These are phyloP conservation scores for Dacryopinax primogenitus DNA, from an alignment of 768 basidiomycete genomes.

Conservation along the genomic window DNA sequence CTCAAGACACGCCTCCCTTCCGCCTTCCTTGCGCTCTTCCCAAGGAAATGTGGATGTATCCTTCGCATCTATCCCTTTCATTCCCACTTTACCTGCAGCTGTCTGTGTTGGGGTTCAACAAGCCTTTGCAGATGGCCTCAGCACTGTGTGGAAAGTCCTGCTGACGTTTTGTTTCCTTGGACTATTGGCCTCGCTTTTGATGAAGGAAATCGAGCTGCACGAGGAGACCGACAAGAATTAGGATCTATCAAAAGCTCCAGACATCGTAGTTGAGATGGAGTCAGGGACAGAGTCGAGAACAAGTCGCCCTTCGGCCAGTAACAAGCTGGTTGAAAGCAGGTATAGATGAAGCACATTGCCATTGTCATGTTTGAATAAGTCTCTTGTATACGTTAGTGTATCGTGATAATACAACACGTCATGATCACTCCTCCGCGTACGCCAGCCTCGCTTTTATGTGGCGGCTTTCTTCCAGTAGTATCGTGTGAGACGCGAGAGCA, in stretches of 20 bases:
- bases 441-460: too few relatives aligned
- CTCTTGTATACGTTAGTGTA: too few relatives aligned
- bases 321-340: too few relatives aligned
- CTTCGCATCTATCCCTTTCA: slow-evolving; percentile 15
- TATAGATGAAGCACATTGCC: too few relatives aligned
- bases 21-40: slow-evolving; percentile 14
- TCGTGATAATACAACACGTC: too few relatives aligned
- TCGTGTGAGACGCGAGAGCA: too few relatives aligned
- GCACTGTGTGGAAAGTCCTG: slow-evolving; percentile 10
- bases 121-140: slow-evolving; percentile 12
- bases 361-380: too few relatives aligned
- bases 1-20: slow-evolving; percentile 20
- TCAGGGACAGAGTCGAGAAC: too few relatives aligned
- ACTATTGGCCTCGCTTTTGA: not conserved
- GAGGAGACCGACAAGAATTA: slow-evolving; percentile 7
- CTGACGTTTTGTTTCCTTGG: slow-evolving; percentile 4
- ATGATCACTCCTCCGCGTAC: too few relatives aligned
- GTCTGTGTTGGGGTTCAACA: slow-evolving; percentile 14
- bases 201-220: slow-evolving; percentile 12
- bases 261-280: too few relatives aligned
- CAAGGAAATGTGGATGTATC: slow-evolving; percentile 11
- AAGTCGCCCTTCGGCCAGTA: too few relatives aligned
- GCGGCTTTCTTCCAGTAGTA: too few relatives aligned
- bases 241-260: slow-evolving; percentile 7
- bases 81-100: slow-evolving; percentile 14